Evolutionary conservation across 2,329 filamentous ascomycete species (phyloP), one percentile per base, ranked within the genome.

Genomic region (Didymella arachidicola): DNA sequence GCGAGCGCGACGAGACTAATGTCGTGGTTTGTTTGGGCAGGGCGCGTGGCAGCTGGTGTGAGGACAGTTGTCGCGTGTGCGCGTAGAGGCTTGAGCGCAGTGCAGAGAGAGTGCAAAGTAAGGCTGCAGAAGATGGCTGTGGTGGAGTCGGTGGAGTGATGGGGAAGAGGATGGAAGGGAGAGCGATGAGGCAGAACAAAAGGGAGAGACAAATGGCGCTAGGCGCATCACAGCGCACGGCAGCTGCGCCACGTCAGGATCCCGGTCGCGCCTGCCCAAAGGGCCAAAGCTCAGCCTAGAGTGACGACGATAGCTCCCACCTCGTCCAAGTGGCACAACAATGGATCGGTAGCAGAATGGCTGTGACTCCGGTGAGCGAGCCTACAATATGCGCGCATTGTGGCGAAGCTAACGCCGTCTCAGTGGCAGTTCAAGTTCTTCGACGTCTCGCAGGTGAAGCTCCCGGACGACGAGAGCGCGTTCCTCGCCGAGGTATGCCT

Each of bases 401-500:
- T 64, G 62, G 45, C 61, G 19, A 49, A 19, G 67, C 73, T 76
- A 62, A 76, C 53, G 18, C 53, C 44, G 14, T 53, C 52, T 44
- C 65, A 97, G 94, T 98, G 95, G 94, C 97, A 97, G 90, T 99
- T 99, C 83, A 93, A 96, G 84, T 99, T 99, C 88, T 98, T 99
- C 86, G 92, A 97, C 80, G 92, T 96, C 78, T 88, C 88, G 76
- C 89, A 91, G 76, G 88, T 97, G 78, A 87, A 89, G 73, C 84
- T 93, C 71, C 86, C 84, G 68, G 90, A 96, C 77, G 89, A 89
- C 72, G 92, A 96, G 75, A 89, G 87, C 75, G 87, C 88, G 68
- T 85, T 87, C 73, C 84, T 93, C 74, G 90, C 96, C 81, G 89
- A 93, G 78, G 90, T 91, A 85, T 87, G 86, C 55, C 53, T 39